A percentile compares a stretch with the other conserved stretches of the same genome.
Conservation (phyloP, 805 yeast genomes). For the Wickerhamia fluorescens region DNA sequence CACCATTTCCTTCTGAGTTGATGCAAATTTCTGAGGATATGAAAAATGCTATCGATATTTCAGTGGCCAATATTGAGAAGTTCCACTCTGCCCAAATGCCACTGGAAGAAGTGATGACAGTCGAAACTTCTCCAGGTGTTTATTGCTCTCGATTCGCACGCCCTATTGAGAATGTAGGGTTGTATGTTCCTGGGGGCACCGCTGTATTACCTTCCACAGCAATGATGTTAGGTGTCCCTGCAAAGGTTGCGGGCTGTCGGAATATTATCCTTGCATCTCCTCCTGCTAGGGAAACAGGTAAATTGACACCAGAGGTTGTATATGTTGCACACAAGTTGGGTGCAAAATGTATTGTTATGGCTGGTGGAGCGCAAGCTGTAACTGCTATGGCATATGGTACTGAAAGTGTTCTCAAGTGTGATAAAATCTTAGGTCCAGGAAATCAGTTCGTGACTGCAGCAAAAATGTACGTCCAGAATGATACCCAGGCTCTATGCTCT, state of each 20-base stretch:
- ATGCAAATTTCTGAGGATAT: conserved; percentile 70
- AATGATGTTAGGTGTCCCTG: conserved; percentile 97
- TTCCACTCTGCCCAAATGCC: conserved; percentile 94
- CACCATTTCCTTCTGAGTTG: conserved; percentile 79
- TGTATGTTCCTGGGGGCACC: conserved; percentile 98
- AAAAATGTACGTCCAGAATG: conserved; percentile 94
- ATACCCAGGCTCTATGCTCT: conserved; percentile 88
- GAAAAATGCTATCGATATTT: conserved; percentile 80
- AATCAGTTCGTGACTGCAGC: conserved; percentile 99
- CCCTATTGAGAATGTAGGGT: conserved; percentile 90
- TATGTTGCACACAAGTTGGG: conserved; percentile 96
- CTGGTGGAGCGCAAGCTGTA: conserved; percentile 99
- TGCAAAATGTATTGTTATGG: conserved; percentile 81
- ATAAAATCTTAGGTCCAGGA: conserved; percentile 97
- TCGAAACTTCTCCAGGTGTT: conserved; percentile 94
- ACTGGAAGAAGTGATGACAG: conserved; percentile 56
- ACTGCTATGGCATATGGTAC: conserved; percentile 99
- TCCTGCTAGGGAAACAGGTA: conserved; percentile 83
- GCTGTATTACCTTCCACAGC: conserved; percentile 98
- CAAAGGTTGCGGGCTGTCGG: conserved; percentile 93
- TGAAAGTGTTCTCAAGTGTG: conserved; percentile 83
- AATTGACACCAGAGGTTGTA: conserved; percentile 91
- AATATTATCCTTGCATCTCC: conserved; percentile 93
- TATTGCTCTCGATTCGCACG: conserved; percentile 90
- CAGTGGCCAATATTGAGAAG: conserved; percentile 79